These are phyloP conservation scores for Sarcodon aspratus DNA, from an alignment of 768 basidiomycete genomes.

Conservation along the genomic window DNA sequence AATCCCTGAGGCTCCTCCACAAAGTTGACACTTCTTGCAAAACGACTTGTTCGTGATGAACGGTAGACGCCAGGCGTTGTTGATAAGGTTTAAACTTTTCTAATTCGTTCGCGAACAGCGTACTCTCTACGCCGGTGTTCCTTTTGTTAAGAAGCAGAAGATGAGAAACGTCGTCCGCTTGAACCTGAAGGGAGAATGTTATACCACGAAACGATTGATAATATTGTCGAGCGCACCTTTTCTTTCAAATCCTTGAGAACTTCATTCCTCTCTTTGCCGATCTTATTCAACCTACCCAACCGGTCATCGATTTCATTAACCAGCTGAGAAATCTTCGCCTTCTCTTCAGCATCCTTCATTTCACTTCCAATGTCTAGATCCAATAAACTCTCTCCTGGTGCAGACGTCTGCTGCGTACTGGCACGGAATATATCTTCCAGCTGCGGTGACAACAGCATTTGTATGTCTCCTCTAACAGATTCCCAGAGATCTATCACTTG, in stretches of 20 bases:
- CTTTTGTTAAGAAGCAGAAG: constrained; percentile 85
- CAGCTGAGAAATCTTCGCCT: constrained; percentile 50
- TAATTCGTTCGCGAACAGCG: constrained; percentile 85
- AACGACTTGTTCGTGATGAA: constrained; percentile 63
- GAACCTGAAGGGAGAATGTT: constrained; percentile 42
- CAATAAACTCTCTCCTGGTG: constrained; percentile 34
- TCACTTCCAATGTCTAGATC: constrained; percentile 65
- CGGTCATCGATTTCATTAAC: constrained; percentile 73
- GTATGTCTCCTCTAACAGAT: constrained; percentile 52
- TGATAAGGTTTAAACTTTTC: constrained; percentile 95
- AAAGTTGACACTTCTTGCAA: constrained; percentile 66
- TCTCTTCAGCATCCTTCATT: constrained; percentile 53
- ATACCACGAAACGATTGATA: not conserved
- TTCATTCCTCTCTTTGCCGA: constrained; percentile 75
- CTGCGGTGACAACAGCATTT: constrained; percentile 44
- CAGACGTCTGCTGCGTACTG: constrained; percentile 27
- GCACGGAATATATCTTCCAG: constrained; percentile 55
- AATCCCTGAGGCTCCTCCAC: constrained; percentile 65
- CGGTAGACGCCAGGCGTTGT: constrained; percentile 64
- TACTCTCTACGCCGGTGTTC: constrained; percentile 70
- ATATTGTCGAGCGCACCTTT: constrained; percentile 42
- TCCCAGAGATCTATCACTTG: constrained; percentile 72
- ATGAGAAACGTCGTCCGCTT: constrained; percentile 94
- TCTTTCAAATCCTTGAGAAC: constrained; percentile 93
- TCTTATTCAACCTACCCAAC: constrained; percentile 67